Conservation (phyloP, 2,329 filamentous ascomycete genomes). For the Cercospora sp. region DNA sequence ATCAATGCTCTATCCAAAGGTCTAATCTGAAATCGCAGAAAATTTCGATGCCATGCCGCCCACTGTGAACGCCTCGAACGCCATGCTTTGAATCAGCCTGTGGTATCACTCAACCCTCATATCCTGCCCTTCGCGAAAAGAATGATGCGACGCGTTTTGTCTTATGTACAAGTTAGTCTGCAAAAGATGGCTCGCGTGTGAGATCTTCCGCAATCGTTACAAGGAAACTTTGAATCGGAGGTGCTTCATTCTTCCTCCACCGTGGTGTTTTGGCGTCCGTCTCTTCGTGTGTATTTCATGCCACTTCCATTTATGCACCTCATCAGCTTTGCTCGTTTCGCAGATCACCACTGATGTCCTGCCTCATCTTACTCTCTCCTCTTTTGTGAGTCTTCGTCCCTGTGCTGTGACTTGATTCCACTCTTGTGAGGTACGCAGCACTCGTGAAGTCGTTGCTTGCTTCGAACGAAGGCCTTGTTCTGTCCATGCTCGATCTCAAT, state of each 20-base stretch:
- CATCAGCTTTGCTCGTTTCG: slow-evolving; percentile 17
- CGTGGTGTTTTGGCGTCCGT: slow-evolving; percentile 1
- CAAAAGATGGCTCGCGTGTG: slow-evolving; percentile 8
- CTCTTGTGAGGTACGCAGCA: slow-evolving; percentile 76
- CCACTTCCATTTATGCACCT: not conserved
- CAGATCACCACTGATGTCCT: slow-evolving; percentile 23
- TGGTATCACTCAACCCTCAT: slow-evolving; percentile 13
- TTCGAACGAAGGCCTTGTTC: slow-evolving; percentile 79
- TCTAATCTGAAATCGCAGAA: slow-evolving; percentile 6
- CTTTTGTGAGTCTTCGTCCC: slow-evolving; percentile 1
- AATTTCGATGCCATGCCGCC: not conserved
- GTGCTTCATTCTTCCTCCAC: not conserved
- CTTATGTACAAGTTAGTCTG: slow-evolving; percentile 12
- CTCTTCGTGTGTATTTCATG: slow-evolving; percentile 11
- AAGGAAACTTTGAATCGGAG: slow-evolving; percentile 6
- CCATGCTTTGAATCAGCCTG: slow-evolving; percentile 12
- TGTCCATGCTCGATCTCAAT: slow-evolving; percentile 82
- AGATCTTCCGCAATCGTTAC: slow-evolving; percentile 4
- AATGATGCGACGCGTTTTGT: slow-evolving; percentile 6
- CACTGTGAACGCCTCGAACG: slow-evolving; percentile 3
- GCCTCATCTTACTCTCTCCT: slow-evolving; percentile 14
- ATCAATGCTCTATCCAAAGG: slow-evolving; percentile 9
- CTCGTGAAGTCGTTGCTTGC: slow-evolving; percentile 88
- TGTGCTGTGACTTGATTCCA: slow-evolving; percentile 57
- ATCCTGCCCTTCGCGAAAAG: slow-evolving; percentile 5